A percentile compares a stretch with the other conserved stretches of the same genome.
Conservation (phyloP, 2,329 filamentous ascomycete species). For the Fusarium veterinarium region DNA sequence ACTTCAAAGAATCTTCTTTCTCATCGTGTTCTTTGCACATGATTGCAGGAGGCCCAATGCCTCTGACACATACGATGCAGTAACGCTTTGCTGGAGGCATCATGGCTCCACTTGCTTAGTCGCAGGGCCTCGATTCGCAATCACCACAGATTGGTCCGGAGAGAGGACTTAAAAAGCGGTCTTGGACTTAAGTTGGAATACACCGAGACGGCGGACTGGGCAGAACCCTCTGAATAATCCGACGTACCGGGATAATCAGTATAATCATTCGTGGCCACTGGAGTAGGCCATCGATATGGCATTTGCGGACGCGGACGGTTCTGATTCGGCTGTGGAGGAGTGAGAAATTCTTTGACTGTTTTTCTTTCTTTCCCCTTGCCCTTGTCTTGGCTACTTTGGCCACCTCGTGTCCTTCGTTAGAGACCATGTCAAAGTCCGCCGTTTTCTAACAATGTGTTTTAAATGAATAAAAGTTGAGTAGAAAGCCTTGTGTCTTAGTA, state of each 20-base stretch:
- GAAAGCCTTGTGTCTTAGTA: neutral
- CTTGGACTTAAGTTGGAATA: neutral
- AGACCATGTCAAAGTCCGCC: neutral
- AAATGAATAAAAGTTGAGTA: neutral
- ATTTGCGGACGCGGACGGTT: neutral
- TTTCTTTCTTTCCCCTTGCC: neutral
- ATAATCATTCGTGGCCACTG: too few species aligned
- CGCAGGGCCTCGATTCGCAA: neutral
- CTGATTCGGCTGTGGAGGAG: neutral
- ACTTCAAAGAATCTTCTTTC: neutral
- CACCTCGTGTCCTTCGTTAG: neutral
- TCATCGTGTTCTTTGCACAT: neutral
- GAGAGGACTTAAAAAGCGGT: neutral
- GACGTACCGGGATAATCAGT: neutral
- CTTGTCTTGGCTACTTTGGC: neutral
- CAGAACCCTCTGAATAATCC: too few species aligned
- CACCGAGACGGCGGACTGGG: too few species aligned
- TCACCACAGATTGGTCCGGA: neutral
- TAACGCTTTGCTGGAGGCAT: neutral
- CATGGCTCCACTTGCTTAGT: neutral
- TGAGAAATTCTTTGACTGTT: neutral
- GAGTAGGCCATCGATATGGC: neutral
- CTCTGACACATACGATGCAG: neutral
- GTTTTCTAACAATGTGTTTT: accelerated
- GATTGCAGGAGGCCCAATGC: neutral